A percentile compares a stretch with the other conserved stretches of the same genome.
Conservation (phyloP, 441 rosid genomes). For the Populus hybrid region DNA sequence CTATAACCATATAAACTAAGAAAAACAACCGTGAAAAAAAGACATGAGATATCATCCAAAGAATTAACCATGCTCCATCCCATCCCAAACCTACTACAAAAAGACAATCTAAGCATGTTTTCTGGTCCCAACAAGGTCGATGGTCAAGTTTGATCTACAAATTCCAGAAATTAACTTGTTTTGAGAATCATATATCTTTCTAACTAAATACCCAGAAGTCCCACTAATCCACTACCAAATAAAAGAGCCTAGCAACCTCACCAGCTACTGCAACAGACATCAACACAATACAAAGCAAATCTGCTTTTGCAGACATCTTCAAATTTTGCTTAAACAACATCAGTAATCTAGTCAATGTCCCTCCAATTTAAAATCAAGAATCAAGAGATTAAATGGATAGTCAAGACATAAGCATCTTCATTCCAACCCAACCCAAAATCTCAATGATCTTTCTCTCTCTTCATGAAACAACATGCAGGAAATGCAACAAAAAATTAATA, state of each 20-base stretch:
- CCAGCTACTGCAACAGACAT: neutral
- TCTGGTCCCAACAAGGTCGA: neutral
- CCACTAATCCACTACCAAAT: neutral
- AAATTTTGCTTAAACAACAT: neutral
- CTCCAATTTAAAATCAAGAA: neutral
- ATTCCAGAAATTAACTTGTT: neutral
- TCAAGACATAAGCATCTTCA: neutral
- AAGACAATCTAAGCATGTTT: neutral
- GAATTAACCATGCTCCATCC: neutral
- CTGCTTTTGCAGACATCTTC: neutral
- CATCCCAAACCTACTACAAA: neutral
- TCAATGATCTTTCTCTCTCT: neutral
- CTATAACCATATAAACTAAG: too few relatives aligned
- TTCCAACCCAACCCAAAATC: neutral
- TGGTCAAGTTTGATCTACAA: neutral
- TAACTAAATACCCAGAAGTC: neutral
- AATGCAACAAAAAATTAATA: neutral
- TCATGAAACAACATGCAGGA: neutral
- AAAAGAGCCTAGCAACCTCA: neutral
- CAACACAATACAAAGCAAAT: neutral
- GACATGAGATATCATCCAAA: neutral
- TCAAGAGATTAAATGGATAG: neutral
- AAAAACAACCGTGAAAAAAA: neutral
- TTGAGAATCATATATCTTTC: neutral
- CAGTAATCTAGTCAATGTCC: neutral